Base-by-base conservation (phyloP, 331 rosid species). In the Pyracantha coccinea region DNA sequence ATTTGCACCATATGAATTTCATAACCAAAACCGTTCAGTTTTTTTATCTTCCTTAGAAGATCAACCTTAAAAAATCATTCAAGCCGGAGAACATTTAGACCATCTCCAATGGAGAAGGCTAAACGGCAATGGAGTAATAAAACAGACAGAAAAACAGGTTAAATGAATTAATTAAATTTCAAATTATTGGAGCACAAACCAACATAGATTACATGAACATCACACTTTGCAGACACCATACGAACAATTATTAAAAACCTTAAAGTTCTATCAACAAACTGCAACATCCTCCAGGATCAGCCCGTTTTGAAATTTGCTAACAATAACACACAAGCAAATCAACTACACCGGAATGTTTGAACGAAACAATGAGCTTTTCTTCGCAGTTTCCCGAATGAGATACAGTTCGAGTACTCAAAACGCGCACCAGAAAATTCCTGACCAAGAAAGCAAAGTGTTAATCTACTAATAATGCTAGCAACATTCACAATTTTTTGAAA, bases 391-490 rank as follows among this genome's bases (percentile, higher is more conserved):
- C 3, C 41, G 19, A 28, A 6, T 28, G 29, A 28, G 29, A 28
- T 28, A 3, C 29, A 28, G 29, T 28, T 32, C 52, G 7, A 52
- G 66, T 72, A 67, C 63, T 74, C 71, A 74, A 72, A 73, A 10
- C 69, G 85, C 84, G 60, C 82, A 79, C 15, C 28, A 20, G 28
- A 79, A 27, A 28, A 28, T 28, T 28, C 29, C 29, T 28, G 29
- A 28, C 29, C 29, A 28, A 28, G 29, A 28, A 28, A 28, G 29
- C 29, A 28, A 28, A 28, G 29, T 28, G 29, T 28, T 28, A 28
- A 28, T 28, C 29, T 28, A 28, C 29, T 3, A 28, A 28, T 28
- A 28, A 28, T 28, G 29, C 29, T 28, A 28, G 29, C 29, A 28
- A 28, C 29, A 28, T 28, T 28, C 29, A 28, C 4, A 28, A 28